Evolutionary conservation across 768 basidiomycete genomes (phyloP).

Genomic region (Leucocoprinus leucothites): DNA sequence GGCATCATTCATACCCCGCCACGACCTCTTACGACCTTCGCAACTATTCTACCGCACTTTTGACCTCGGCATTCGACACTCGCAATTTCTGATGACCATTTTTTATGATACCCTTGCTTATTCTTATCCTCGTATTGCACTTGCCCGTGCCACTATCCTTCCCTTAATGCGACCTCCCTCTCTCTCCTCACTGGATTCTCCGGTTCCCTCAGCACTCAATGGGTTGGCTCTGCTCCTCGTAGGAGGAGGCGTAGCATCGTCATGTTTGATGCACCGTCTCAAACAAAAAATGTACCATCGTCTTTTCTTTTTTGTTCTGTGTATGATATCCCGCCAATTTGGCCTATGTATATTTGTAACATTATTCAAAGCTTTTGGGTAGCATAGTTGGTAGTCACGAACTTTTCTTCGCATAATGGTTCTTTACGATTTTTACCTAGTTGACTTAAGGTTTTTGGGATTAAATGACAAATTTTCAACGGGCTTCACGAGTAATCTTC

Average conservation of each 20-base stretch:
- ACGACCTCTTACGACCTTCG: background rate
- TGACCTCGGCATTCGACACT: constrained; percentile 5
- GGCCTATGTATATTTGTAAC: constrained; percentile 10
- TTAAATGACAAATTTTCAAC: constrained; percentile 11
- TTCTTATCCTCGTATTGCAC: constrained; percentile 13
- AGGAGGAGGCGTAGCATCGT: background rate
- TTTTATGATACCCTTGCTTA: constrained; percentile 17
- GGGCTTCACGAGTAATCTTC: too few species aligned
- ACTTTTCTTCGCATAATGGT: constrained; percentile 8
- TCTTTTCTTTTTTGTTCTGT: background rate
- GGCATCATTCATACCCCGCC: constrained; percentile 7
- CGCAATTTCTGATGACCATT: constrained; percentile 5
- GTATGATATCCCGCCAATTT: background rate
- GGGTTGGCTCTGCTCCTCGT: background rate
- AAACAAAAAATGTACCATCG: constrained; percentile 12
- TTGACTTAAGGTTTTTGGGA: constrained; percentile 4
- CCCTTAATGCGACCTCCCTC: background rate
- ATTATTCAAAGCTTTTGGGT: constrained; percentile 9
- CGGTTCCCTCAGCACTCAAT: background rate
- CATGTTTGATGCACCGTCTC: background rate
- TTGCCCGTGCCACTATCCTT: constrained; percentile 4
- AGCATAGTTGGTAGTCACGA: constrained; percentile 6
- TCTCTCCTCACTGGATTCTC: background rate
- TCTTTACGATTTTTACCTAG: constrained; percentile 1
- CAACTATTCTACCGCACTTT: constrained; percentile 1